Base-by-base conservation (phyloP, 495 filamentous ascomycete genomes). In the Lindgomyces ingoldianus region DNA sequence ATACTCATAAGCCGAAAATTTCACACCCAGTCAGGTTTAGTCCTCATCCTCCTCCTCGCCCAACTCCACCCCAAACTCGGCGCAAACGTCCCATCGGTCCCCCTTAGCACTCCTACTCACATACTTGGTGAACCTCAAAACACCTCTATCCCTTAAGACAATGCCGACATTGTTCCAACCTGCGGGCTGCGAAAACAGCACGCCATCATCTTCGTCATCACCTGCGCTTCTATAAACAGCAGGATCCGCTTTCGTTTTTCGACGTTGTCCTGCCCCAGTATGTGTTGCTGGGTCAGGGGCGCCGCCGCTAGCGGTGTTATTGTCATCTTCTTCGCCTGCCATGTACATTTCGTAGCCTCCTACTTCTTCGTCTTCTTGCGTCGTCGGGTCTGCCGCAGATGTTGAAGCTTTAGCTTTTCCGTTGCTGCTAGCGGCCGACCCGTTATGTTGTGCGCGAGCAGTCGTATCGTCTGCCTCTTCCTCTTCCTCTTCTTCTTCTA, bases 81-180 rank as follows among this genome's bases (percentile, higher is more conserved):
- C 95, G 39, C 82, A 83, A 27, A 97, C 77, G 79, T 99, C 94
- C 93, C 93, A 99, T 39, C 94, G 82, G 76, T 97, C 95, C 16
- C 94, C 93, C 71, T 83, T 84, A 3, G 94, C 93, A 30, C 77
- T 81, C 16, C 78, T 80, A 78, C 89, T 93, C 39, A 98, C 89
- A 74, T 96, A 99, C 81, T 98, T 99, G 71, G 97, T 91, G 73
- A 98, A 98, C 76, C 88, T 85, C 70, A 98, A 81, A 8, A 89
- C 87, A 8, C 90, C 92, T 53, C 82, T 84, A 72, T 99, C 94
- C 48, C 95, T 84, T 47, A 99, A 77, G 14, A 98, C 95, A 47
- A 99, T 83, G 67, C 85, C 89, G 74, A 98, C 81, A 44, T 85
- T 87, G 75, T 97, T 97, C 93, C 93, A 98, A 10, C 85, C 80